phyloP scores from a whole-genome alignment of 2,329 filamentous ascomycete species.

The Proliferodiscus dingleyae region DNA sequence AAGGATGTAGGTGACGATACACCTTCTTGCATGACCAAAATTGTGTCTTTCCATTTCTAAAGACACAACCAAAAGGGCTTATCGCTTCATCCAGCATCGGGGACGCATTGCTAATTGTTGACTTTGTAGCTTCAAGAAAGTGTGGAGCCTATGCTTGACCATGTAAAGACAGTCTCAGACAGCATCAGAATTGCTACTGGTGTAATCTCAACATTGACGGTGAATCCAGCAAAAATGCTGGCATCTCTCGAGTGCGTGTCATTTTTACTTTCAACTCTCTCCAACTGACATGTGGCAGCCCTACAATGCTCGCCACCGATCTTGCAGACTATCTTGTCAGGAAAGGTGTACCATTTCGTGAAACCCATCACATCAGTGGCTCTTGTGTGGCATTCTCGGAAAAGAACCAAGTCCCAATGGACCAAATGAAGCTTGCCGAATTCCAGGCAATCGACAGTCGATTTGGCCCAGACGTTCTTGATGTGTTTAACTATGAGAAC shows the following conservation, averaged over 20 bases:
- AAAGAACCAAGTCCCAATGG: slow-evolving; percentile 60
- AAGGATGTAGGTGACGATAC: slow-evolving; percentile 58
- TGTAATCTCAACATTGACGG: slow-evolving; percentile 67
- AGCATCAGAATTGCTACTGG: slow-evolving; percentile 79
- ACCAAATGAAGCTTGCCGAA: slow-evolving; percentile 61
- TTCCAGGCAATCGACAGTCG: slow-evolving; percentile 62
- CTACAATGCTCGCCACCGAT: slow-evolving; percentile 70
- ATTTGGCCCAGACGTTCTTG: slow-evolving; percentile 66
- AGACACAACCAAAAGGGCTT: slow-evolving; percentile 72
- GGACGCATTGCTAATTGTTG: slow-evolving; percentile 39
- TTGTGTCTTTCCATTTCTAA: background rate
- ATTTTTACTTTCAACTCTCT: background rate
- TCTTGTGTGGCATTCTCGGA: slow-evolving; percentile 69
- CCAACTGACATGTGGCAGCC: slow-evolving; percentile 28
- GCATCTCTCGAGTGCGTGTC: slow-evolving; percentile 68
- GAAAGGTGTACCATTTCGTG: slow-evolving; percentile 70
- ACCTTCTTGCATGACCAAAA: background rate
- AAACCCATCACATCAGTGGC: slow-evolving; percentile 75
- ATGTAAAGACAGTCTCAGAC: slow-evolving; percentile 75
- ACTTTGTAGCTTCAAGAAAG: slow-evolving; percentile 63
- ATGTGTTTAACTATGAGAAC: slow-evolving; percentile 74
- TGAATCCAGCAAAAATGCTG: slow-evolving; percentile 70
- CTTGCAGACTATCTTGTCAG: slow-evolving; percentile 60
- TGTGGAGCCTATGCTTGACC: slow-evolving; percentile 79
- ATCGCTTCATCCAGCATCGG: slow-evolving; percentile 76